Conservation (phyloP, 202 grass and related monocot genomes). For the Bolboschoenoplectus hybrid region DNA sequence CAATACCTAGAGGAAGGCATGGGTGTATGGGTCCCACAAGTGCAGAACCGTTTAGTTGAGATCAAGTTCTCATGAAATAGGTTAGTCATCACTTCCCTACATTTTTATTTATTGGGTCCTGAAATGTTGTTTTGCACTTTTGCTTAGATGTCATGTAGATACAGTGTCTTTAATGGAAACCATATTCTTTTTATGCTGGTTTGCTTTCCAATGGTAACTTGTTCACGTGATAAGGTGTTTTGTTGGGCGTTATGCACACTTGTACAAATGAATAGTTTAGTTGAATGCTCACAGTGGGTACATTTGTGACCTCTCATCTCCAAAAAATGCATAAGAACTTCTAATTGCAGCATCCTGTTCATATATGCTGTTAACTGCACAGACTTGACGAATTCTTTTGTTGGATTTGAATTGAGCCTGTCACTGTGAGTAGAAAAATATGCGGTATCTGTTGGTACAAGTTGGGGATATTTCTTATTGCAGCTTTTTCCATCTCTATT, state of each 20-base stretch:
- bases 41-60: conserved; percentile 65
- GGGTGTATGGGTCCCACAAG: conserved; percentile 54
- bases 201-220: background rate
- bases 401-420: background rate
- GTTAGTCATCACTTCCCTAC: background rate
- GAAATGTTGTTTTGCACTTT: conserved; percentile 7
- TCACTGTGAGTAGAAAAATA: background rate
- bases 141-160: background rate
- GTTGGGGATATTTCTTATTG: background rate
- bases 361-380: background rate
- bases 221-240: conserved; percentile 43
- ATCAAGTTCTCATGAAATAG: background rate
- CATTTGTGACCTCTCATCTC: background rate
- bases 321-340: background rate
- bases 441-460: background rate
- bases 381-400: background rate
- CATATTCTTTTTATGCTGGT: background rate
- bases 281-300: background rate
- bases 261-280: background rate
- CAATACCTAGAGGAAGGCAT: conserved; percentile 41
- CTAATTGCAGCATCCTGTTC: background rate
- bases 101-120: background rate
- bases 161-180: conserved; percentile 32
- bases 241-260: background rate
- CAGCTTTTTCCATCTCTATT: background rate